Conservation (phyloP, 2,329 filamentous ascomycete species). For the Coniella vitis region DNA sequence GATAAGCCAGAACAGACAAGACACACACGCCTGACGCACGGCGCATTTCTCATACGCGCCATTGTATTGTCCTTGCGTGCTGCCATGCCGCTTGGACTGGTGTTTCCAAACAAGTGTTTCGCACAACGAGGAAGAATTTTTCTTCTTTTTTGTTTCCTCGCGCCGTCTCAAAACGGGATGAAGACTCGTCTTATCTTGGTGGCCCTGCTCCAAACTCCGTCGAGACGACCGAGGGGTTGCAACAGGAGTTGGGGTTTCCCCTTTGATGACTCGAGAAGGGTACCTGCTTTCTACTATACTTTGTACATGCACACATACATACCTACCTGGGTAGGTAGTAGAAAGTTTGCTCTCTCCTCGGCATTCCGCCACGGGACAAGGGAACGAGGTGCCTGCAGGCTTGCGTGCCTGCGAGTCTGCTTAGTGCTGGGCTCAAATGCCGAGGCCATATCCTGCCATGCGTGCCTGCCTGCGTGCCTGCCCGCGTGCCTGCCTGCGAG, state of each 20-base stretch:
- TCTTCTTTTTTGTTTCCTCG: not conserved
- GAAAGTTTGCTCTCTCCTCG: no score
- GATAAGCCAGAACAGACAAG: no score
- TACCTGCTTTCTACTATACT: no score
- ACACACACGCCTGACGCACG: not conserved
- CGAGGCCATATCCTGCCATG: no score
- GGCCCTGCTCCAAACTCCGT: not conserved
- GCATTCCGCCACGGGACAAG: no score
- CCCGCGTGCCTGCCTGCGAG: no score
- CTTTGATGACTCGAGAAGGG: not conserved
- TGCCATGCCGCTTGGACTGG: not conserved
- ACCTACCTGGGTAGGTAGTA: no score
- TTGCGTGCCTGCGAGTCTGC: no score
- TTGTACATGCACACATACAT: not conserved
- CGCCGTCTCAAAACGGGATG: not conserved
- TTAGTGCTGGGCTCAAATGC: no score
- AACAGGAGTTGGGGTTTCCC: not conserved
- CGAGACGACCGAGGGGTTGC: constrained; percentile 5
- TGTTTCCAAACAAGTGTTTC: not conserved
- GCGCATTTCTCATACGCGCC: not conserved
- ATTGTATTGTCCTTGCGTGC: not conserved
- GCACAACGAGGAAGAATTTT: not conserved
- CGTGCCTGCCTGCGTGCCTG: no score
- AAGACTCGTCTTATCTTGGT: not conserved
- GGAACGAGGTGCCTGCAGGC: no score